Conservation (phyloP, 768 basidiomycete genomes). For the Tephrocybe sp. region DNA sequence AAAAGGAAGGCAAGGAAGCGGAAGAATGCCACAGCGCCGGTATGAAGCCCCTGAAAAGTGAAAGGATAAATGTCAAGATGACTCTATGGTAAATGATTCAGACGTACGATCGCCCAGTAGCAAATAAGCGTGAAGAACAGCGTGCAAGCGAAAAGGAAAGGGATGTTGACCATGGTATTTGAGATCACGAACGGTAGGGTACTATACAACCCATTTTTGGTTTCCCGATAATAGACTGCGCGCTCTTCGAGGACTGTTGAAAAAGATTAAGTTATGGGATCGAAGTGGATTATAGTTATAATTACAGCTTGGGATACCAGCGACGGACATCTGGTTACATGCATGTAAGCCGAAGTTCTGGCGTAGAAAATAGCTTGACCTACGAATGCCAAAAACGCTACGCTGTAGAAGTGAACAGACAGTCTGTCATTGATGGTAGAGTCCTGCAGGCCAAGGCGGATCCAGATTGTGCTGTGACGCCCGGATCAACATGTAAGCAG, state of each 20-base stretch:
- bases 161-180: conserved; percentile 52
- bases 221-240: conserved; percentile 54
- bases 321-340: conserved; percentile 49
- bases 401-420: conserved; percentile 56
- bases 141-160: conserved; percentile 53
- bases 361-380: conserved; percentile 14
- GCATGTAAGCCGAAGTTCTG: neutral
- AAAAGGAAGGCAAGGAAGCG: conserved; percentile 54
- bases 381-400: conserved; percentile 53
- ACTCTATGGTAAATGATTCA: too few relatives aligned
- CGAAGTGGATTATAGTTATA: neutral
- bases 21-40: conserved; percentile 50
- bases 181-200: conserved; percentile 53
- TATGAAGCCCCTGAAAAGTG: conserved; percentile 43
- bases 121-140: conserved; percentile 48
- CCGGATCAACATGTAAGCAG: neutral
- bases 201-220: conserved; percentile 56
- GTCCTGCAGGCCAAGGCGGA: conserved; percentile 36
- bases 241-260: conserved; percentile 57
- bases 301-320: conserved; percentile 56
- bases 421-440: conserved; percentile 47
- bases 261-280: neutral
- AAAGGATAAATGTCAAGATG: neutral
- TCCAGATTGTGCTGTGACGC: conserved; percentile 52
- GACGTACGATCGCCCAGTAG: conserved; percentile 49